Conservation (phyloP, 805 yeast genomes). For the Kazachstania africana region DNA sequence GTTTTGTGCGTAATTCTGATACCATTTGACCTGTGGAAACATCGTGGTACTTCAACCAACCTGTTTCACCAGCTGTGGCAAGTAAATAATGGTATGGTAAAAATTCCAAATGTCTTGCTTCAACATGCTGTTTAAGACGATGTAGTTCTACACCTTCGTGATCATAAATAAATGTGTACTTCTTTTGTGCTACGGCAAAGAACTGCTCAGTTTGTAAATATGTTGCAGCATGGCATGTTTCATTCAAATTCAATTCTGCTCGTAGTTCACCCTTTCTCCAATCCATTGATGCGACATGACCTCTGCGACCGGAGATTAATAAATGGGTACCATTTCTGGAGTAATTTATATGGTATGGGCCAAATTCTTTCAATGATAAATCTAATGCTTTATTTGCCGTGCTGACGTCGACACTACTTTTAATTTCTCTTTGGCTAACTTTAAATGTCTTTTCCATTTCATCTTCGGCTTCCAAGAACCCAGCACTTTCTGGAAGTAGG, state of each 20-base stretch:
- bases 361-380: slow-evolving; percentile 61
- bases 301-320: slow-evolving; percentile 78
- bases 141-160: slow-evolving; percentile 86
- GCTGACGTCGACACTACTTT: slow-evolving; percentile 58
- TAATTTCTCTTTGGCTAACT: slow-evolving; percentile 71
- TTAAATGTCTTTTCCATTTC: slow-evolving; percentile 84
- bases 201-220: slow-evolving; percentile 85
- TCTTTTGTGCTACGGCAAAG: slow-evolving; percentile 95
- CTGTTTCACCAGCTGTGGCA: slow-evolving; percentile 82
- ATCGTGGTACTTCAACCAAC: slow-evolving; percentile 85
- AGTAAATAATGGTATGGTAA: slow-evolving; percentile 86
- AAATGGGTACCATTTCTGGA: slow-evolving; percentile 80
- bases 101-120: slow-evolving; percentile 71
- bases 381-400: slow-evolving; percentile 70
- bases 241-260: slow-evolving; percentile 76
- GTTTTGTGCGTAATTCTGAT: slow-evolving; percentile 70
- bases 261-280: slow-evolving; percentile 81
- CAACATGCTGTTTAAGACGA: slow-evolving; percentile 81
- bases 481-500: slow-evolving; percentile 71
- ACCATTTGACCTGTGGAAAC: slow-evolving; percentile 86
- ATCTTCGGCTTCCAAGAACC: slow-evolving; percentile 86
- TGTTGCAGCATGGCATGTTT: slow-evolving; percentile 83
- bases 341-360: slow-evolving; percentile 77
- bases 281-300: slow-evolving; percentile 92
- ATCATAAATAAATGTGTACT: slow-evolving; percentile 86